These are phyloP conservation scores for Apiotrichum mycotoxinovorans DNA, from an alignment of 1,284 basidiomycete species.

Conservation along the genomic window DNA sequence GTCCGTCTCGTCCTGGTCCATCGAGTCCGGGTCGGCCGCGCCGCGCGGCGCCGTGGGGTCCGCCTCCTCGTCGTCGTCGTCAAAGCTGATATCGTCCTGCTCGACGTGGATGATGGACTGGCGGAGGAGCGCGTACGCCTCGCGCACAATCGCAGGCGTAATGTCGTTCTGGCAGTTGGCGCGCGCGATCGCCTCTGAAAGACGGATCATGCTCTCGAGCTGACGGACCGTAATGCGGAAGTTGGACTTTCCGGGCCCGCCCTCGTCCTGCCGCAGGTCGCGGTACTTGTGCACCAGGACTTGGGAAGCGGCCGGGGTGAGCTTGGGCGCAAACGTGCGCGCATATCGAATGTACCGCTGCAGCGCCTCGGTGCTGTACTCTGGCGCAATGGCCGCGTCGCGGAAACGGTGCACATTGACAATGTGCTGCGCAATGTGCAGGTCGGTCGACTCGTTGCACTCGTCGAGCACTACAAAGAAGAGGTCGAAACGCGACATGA, in stretches of 20 bases:
- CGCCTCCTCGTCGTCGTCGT: constrained; percentile 77
- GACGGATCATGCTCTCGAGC: constrained; percentile 95
- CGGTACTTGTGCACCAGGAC: constrained; percentile 96
- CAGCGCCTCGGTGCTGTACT: constrained; percentile 93
- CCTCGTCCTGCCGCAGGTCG: constrained; percentile 86
- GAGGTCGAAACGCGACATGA: constrained; percentile 98
- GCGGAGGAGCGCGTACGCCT: constrained; percentile 87
- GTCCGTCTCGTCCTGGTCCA: constrained; percentile 60
- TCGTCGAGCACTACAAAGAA: constrained; percentile 99
- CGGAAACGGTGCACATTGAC: constrained; percentile 96
- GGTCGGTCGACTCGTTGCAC: constrained; percentile 87
- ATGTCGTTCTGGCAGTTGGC: constrained; percentile 95
- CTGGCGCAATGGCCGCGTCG: constrained; percentile 89
- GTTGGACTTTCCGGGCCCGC: constrained; percentile 80
- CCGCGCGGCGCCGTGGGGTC: constrained; percentile 34
- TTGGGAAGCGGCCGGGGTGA: constrained; percentile 87
- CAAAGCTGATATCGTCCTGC: constrained; percentile 97
- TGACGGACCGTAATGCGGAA: constrained; percentile 98
- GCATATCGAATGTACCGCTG: constrained; percentile 97
- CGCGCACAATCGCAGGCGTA: constrained; percentile 85
- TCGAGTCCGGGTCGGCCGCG: constrained; percentile 53
- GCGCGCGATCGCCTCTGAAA: constrained; percentile 94
- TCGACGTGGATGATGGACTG: constrained; percentile 99
- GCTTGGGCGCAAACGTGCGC: constrained; percentile 93
- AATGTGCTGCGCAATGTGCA: constrained; percentile 94